phyloP scores from a whole-genome alignment of 768 basidiomycete genomes.

The Sporobolomyces roseus region DNA sequence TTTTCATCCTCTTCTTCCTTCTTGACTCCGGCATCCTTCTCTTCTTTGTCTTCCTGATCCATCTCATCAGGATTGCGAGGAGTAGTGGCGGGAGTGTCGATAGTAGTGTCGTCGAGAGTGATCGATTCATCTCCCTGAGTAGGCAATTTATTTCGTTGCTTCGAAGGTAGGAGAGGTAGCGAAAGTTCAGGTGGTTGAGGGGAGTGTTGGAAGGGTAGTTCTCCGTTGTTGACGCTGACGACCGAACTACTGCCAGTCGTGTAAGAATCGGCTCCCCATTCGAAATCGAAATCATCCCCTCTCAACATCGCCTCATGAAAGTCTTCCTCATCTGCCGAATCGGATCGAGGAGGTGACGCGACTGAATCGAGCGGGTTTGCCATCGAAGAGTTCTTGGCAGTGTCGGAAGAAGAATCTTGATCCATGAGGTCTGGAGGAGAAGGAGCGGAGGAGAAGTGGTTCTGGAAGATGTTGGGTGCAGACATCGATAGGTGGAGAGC shows the following conservation, averaged over 20 bases:
- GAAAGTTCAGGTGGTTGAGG: background rate
- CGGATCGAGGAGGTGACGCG: constrained; percentile 1
- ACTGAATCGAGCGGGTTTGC: background rate
- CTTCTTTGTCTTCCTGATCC: constrained; percentile 7
- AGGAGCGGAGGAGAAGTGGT: constrained; percentile 27
- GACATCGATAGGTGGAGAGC: constrained; percentile 26
- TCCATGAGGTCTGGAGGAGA: constrained; percentile 38
- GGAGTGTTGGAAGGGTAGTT: background rate
- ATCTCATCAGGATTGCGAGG: constrained; percentile 37
- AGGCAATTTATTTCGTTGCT: background rate
- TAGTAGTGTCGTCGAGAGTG: constrained; percentile 3
- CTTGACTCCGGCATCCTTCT: background rate
- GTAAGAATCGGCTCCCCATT: constrained; percentile 43
- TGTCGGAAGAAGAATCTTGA: constrained; percentile 12
- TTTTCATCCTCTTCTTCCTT: background rate
- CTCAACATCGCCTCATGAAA: constrained; percentile 46
- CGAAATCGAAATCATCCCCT: constrained; percentile 43
- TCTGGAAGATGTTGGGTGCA: constrained; percentile 38
- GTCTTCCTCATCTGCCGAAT: constrained; percentile 37
- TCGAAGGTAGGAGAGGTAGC: background rate
- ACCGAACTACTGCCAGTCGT: constrained; percentile 19
- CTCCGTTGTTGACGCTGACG: background rate
- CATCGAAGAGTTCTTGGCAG: background rate
- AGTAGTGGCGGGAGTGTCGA: constrained; percentile 41
- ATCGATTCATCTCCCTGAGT: background rate